Percentiles rank a stretch among this genome's conserved stretches.
phyloP scores from a whole-genome alignment of 768 basidiomycete species.

The Kwoniella dejecticola region DNA sequence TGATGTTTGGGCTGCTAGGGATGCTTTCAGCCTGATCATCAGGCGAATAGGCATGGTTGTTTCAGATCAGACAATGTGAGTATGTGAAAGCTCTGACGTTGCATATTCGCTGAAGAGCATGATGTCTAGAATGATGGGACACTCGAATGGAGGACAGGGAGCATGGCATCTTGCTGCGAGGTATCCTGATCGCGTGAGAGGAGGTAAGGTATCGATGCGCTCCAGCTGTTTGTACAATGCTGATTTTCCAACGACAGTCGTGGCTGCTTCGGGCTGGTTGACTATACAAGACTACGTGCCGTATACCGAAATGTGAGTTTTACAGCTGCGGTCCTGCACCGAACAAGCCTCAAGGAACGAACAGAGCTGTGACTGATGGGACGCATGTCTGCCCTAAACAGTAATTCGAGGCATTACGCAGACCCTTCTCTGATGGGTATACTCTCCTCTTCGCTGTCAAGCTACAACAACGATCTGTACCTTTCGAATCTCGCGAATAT shows the following conservation, averaged over 20 bases:
- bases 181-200: conserved; percentile 68
- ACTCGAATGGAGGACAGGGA: conserved; percentile 93
- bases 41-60: conserved; percentile 32
- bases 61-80: conserved; percentile 56
- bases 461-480: conserved; percentile 86
- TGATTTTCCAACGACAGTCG: conserved; percentile 53
- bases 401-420: conserved; percentile 63
- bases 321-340: neutral
- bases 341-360: no score
- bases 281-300: conserved; percentile 86
- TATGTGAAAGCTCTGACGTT: no score
- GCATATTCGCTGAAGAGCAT: neutral
- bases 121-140: conserved; percentile 71
- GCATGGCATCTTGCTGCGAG: conserved; percentile 76
- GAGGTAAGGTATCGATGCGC: conserved; percentile 22
- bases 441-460: conserved; percentile 71
- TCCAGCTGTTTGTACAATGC: neutral
- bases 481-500: conserved; percentile 72
- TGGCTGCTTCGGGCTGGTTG: conserved; percentile 77
- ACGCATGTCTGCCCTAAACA: neutral
- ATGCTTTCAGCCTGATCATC: conserved; percentile 63
- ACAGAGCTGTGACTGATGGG: no score
- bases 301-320: conserved; percentile 68
- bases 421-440: conserved; percentile 75
- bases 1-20: conserved; percentile 69